Evolutionary conservation across 495 filamentous ascomycete genomes (phyloP).

Genomic region (Clohesyomyces aquaticus): DNA sequence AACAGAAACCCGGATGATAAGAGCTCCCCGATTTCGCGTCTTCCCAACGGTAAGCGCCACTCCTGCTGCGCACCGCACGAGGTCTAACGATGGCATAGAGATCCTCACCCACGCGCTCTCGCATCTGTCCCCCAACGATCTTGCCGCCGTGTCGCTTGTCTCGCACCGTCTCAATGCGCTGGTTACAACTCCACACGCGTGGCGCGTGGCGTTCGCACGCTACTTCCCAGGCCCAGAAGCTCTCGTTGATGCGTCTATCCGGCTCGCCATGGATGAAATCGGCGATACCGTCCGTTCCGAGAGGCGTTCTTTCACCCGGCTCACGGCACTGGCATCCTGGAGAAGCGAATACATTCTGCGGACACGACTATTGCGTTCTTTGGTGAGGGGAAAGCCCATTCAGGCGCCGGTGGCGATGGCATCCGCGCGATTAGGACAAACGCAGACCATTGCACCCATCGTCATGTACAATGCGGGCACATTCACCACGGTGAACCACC

Average conservation of each 20-base stretch:
- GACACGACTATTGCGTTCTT: slow-evolving; percentile 79
- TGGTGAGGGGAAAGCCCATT: slow-evolving; percentile 75
- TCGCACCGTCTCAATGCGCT: slow-evolving; percentile 81
- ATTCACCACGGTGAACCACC: slow-evolving; percentile 69
- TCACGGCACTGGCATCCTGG: slow-evolving; percentile 83
- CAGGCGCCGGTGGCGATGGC: slow-evolving; percentile 58
- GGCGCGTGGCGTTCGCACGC: slow-evolving; percentile 85
- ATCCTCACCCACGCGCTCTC: slow-evolving; percentile 90
- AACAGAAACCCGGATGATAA: slow-evolving; percentile 54
- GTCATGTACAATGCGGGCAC: slow-evolving; percentile 83
- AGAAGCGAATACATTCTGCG: slow-evolving; percentile 88
- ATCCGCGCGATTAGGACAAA: slow-evolving; percentile 52
- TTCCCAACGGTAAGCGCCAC: slow-evolving; percentile 76
- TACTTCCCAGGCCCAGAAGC: slow-evolving; percentile 77
- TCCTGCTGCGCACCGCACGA: not conserved
- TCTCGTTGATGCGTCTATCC: slow-evolving; percentile 38
- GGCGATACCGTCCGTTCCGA: slow-evolving; percentile 62
- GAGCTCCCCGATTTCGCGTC: slow-evolving; percentile 57
- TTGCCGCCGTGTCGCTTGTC: slow-evolving; percentile 76
- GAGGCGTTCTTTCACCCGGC: slow-evolving; percentile 73
- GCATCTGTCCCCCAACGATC: slow-evolving; percentile 77
- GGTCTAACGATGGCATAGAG: slow-evolving; percentile 58
- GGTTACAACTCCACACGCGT: slow-evolving; percentile 86
- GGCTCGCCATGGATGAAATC: slow-evolving; percentile 43
- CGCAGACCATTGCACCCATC: slow-evolving; percentile 61